Conservation (phyloP, 1,284 basidiomycete genomes). For the Tilletia horrida region DNA sequence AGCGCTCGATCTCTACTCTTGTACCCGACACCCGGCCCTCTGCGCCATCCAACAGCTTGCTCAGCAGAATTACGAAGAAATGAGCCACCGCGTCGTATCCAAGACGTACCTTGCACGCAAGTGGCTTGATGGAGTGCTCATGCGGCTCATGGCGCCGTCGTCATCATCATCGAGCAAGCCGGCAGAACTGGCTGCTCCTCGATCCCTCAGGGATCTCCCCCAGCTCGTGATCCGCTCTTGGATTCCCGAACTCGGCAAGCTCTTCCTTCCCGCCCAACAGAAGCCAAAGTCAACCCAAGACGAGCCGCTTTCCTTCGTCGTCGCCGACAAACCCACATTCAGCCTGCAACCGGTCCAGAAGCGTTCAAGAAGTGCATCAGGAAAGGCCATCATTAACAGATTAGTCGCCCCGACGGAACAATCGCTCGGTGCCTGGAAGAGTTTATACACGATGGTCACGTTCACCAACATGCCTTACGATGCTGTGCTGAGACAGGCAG, state of each 20-base stretch:
- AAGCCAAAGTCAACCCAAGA: no score
- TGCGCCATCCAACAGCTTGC: constrained; percentile 85
- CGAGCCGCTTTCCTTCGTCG: background rate
- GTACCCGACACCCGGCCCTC: constrained; percentile 77
- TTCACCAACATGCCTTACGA: constrained; percentile 92
- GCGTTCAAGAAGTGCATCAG: background rate
- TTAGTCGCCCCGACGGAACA: background rate
- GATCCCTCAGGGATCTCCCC: no score
- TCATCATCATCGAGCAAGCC: no score
- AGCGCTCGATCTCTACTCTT: constrained; percentile 74
- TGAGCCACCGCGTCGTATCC: constrained; percentile 86
- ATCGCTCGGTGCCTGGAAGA: constrained; percentile 69
- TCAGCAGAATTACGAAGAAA: constrained; percentile 91
- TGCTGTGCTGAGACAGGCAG: constrained; percentile 65
- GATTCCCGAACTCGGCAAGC: no score
- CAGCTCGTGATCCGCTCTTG: no score
- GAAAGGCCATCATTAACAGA: background rate
- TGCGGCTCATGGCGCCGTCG: constrained; percentile 63
- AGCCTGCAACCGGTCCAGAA: no score
- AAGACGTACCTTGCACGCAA: constrained; percentile 76
- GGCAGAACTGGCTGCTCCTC: no score
- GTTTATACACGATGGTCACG: constrained; percentile 93
- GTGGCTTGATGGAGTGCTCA: constrained; percentile 66
- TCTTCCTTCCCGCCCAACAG: no score
- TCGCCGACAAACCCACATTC: no score